phyloP scores from a whole-genome alignment of 768 basidiomycete genomes.

The Auriscalpium orientale region DNA sequence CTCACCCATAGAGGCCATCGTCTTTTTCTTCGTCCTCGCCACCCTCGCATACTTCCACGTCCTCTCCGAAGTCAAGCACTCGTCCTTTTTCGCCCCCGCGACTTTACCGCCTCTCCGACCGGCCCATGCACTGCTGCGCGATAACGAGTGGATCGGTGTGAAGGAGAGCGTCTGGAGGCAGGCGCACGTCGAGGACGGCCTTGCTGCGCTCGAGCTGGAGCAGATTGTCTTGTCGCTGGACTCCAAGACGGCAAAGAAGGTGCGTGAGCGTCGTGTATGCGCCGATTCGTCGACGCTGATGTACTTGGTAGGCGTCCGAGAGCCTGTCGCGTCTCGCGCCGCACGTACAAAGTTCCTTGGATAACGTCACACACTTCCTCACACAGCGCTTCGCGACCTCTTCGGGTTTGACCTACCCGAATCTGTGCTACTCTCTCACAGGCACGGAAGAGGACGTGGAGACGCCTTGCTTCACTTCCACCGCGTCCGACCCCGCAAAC shows the following conservation, averaged over 20 bases:
- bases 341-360: conserved; percentile 36
- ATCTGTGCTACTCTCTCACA: conserved; percentile 40
- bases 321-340: conserved; percentile 15
- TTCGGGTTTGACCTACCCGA: conserved; percentile 40
- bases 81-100: conserved; percentile 63
- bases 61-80: conserved; percentile 83
- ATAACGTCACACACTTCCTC: conserved; percentile 44
- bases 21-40: conserved; percentile 79
- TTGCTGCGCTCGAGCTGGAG: conserved; percentile 56
- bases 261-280: conserved; percentile 13
- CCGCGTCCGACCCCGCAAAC: conserved; percentile 27
- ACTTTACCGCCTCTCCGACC: conserved; percentile 43
- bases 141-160: conserved; percentile 57
- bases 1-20: conserved; percentile 84
- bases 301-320: conserved; percentile 4
- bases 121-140: conserved; percentile 44
- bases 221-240: conserved; percentile 61
- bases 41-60: conserved; percentile 95
- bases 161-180: conserved; percentile 45
- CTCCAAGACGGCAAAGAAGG: conserved; percentile 26
- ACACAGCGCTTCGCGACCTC: conserved; percentile 32
- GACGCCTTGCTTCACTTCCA: conserved; percentile 34
- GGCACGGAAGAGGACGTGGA: conserved; percentile 10
- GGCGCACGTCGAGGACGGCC: conserved; percentile 22
- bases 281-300: background rate